Percentiles rank a stretch among this genome's conserved stretches.
These are phyloP conservation scores for Diospyros kaki DNA, from an alignment of 148 eudicot species.

Conservation along the genomic window DNA sequence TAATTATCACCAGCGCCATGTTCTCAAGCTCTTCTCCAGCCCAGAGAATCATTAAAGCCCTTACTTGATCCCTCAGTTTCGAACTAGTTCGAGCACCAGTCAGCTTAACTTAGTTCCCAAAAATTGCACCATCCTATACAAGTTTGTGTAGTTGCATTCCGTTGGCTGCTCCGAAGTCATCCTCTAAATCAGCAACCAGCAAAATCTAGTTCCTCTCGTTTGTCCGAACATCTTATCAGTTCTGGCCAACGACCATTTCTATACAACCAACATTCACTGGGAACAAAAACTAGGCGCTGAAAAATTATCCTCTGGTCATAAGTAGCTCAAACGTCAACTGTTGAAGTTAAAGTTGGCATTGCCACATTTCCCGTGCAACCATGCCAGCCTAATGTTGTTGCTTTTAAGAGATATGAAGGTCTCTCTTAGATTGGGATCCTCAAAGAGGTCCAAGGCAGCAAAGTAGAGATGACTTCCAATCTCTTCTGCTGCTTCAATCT, in stretches of 20 bases:
- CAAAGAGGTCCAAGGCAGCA: conserved; percentile 70
- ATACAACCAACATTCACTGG: neutral
- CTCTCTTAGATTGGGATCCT: conserved; percentile 46
- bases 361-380: conserved; percentile 59
- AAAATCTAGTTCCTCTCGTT: neutral
- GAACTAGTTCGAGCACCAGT: neutral
- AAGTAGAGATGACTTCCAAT: conserved; percentile 39
- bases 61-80: no score
- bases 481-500: conserved; percentile 43
- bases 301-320: conserved; percentile 8
- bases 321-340: conserved; percentile 11
- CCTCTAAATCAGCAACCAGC: neutral
- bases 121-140: neutral
- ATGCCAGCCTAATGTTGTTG: conserved; percentile 35
- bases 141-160: neutral
- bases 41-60: no score
- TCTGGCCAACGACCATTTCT: no score
- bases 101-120: neutral
- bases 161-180: neutral
- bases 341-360: conserved; percentile 15
- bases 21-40: neutral
- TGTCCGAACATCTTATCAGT: neutral
- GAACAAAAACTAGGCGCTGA: neutral
- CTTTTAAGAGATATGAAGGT: conserved; percentile 50
- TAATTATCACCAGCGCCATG: neutral